These are phyloP conservation scores for Venturia nashicola DNA, from an alignment of 2,329 filamentous ascomycete genomes.

Conservation along the genomic window DNA sequence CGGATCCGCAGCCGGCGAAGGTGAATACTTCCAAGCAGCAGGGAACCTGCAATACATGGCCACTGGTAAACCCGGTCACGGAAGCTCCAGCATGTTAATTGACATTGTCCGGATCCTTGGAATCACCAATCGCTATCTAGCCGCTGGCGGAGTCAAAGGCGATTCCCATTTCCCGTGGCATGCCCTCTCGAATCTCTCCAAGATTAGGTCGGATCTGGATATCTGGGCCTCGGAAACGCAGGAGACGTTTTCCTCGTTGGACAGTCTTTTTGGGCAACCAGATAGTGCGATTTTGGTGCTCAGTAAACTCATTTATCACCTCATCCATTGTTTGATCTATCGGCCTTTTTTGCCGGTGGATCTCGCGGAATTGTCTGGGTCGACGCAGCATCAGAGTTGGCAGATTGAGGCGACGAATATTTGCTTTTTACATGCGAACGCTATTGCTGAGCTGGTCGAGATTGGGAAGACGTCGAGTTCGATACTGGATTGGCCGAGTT, in stretches of 20 bases:
- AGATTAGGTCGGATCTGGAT: slow-evolving; percentile 74
- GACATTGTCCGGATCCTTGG: slow-evolving; percentile 75
- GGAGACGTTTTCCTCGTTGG: slow-evolving; percentile 64
- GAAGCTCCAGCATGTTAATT: slow-evolving; percentile 68
- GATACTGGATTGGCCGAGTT: slow-evolving; percentile 72
- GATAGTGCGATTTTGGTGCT: slow-evolving; percentile 70
- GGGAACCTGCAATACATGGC: slow-evolving; percentile 67
- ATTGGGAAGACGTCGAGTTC: slow-evolving; percentile 58
- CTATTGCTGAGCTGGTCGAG: slow-evolving; percentile 72
- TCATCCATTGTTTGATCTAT: slow-evolving; percentile 78
- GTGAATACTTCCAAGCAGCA: slow-evolving; percentile 67
- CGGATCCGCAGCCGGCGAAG: slow-evolving; percentile 52
- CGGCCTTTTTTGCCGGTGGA: slow-evolving; percentile 79
- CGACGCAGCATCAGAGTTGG: slow-evolving; percentile 80
- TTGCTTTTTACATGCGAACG: slow-evolving; percentile 77
- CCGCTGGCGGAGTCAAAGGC: slow-evolving; percentile 74
- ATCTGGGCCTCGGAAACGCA: slow-evolving; percentile 75
- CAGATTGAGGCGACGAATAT: slow-evolving; percentile 84
- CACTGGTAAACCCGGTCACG: slow-evolving; percentile 57
- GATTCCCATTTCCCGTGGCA: slow-evolving; percentile 91
- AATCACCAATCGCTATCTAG: slow-evolving; percentile 71
- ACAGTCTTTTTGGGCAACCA: slow-evolving; percentile 61
- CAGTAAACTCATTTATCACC: slow-evolving; percentile 76
- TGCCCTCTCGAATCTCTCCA: slow-evolving; percentile 70
- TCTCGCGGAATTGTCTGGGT: slow-evolving; percentile 65